Percentiles rank a stretch among this genome's conserved stretches.
Evolutionary conservation across 352 stramenopile species (phyloP).

Genomic region (Hyaloperonospora arabidopsidis): DNA sequence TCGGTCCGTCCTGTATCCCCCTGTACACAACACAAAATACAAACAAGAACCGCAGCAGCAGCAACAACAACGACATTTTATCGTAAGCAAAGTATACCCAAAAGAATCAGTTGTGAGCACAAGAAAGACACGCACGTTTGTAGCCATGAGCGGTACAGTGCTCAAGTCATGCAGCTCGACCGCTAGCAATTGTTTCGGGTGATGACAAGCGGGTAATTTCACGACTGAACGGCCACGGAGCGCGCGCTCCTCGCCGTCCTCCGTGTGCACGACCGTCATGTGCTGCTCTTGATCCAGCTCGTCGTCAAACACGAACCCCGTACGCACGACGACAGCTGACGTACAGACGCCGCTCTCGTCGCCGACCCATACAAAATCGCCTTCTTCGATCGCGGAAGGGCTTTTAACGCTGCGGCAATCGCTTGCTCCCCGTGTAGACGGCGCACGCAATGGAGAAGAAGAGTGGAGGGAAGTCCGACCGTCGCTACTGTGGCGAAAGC

Average conservation of each 20-base stretch:
- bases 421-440: not conserved
- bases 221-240: constrained; percentile 50
- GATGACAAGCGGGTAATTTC: constrained; percentile 48
- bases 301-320: constrained; percentile 53
- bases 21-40: constrained; percentile 12
- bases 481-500: constrained; percentile 23
- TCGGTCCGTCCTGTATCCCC: constrained; percentile 53
- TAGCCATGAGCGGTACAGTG: constrained; percentile 55
- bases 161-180: constrained; percentile 59
- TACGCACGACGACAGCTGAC: constrained; percentile 53
- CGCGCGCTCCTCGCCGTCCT: constrained; percentile 73
- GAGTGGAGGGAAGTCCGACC: constrained; percentile 4
- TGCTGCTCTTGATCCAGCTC: constrained; percentile 54
- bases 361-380: constrained; percentile 60
- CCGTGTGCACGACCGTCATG: constrained; percentile 70
- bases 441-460: constrained; percentile 3
- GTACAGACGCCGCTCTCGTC: constrained; percentile 46
- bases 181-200: constrained; percentile 54
- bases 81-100: too few species aligned
- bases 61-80: too few species aligned
- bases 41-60: not conserved
- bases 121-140: constrained; percentile 30
- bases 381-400: constrained; percentile 37
- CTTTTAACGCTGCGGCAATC: constrained; percentile 14
- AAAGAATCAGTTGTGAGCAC: too few species aligned